Evolutionary conservation across 352 stramenopile genomes (phyloP).

Genomic region (Globisporangium mamillatum): DNA sequence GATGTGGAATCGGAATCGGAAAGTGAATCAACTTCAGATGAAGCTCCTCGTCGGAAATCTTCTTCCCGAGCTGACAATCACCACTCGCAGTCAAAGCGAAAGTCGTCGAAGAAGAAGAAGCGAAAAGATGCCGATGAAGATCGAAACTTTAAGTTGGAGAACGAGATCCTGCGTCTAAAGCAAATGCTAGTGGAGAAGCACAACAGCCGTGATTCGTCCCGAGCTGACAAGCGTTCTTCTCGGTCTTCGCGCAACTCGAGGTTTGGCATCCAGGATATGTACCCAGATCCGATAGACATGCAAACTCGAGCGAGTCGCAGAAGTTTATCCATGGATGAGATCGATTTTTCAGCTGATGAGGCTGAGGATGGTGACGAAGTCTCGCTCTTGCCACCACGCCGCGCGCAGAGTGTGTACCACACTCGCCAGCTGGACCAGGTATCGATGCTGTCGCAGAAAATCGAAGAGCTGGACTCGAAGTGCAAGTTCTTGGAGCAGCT

Average conservation of each 20-base stretch:
- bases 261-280: slow-evolving; percentile 9
- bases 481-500: slow-evolving; percentile 79
- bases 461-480: slow-evolving; percentile 79
- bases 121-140: slow-evolving; percentile 24
- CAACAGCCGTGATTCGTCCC: slow-evolving; percentile 10
- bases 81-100: slow-evolving; percentile 3
- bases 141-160: slow-evolving; percentile 50
- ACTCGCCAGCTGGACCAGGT: slow-evolving; percentile 55
- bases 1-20: not conserved
- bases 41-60: slow-evolving; percentile 7
- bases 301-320: slow-evolving; percentile 24
- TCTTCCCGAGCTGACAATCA: slow-evolving; percentile 9
- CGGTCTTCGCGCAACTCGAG: slow-evolving; percentile 10
- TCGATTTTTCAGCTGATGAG: slow-evolving; percentile 36
- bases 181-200: slow-evolving; percentile 66
- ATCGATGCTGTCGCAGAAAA: slow-evolving; percentile 54
- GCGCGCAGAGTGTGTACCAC: slow-evolving; percentile 51
- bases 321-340: slow-evolving; percentile 48
- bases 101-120: slow-evolving; percentile 19
- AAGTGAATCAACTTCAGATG: not conserved
- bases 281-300: slow-evolving; percentile 1
- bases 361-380: slow-evolving; percentile 42
- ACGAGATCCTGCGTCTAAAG: slow-evolving; percentile 76
- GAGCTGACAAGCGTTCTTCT: slow-evolving; percentile 4
- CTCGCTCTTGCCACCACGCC: slow-evolving; percentile 47